These are phyloP conservation scores for Chlamydomonas asymmetrica DNA, from an alignment of 139 green algal genomes.

Conservation along the genomic window DNA sequence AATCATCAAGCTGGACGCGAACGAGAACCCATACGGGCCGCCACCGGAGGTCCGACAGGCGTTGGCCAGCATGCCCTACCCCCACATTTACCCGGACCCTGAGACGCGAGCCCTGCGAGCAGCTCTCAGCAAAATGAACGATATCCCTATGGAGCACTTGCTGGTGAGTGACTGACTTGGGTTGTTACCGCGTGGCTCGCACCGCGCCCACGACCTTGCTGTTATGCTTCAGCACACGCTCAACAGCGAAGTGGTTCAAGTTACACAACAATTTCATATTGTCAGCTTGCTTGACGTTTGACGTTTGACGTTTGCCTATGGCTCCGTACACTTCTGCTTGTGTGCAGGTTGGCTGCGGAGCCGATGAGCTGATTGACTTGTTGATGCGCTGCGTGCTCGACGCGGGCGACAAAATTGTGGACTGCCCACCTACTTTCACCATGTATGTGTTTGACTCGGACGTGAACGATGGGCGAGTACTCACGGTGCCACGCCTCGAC, in stretches of 20 bases:
- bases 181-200: no score
- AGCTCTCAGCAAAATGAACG: conserved; percentile 70
- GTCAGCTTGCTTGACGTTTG: no score
- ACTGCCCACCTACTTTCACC: conserved; percentile 51
- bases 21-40: conserved; percentile 99
- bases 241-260: no score
- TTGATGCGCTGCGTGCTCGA: conserved; percentile 94
- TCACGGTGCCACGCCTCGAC: conserved; percentile 83
- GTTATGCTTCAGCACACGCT: no score
- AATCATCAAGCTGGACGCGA: conserved; percentile 99
- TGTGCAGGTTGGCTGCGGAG: conserved; percentile 89
- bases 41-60: conserved; percentile 91
- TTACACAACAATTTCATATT: no score
- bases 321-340: no score
- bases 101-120: conserved; percentile 82
- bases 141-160: conserved; percentile 86
- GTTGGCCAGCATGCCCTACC: conserved; percentile 86
- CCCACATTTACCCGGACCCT: conserved; percentile 98
- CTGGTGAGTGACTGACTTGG: conserved; percentile 68
- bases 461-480: conserved; percentile 84
- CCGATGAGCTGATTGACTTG: conserved; percentile 95
- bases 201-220: no score
- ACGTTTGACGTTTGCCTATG: no score
- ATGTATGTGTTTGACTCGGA: conserved; percentile 99
- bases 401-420: conserved; percentile 84